Conservation (phyloP, 305 asterid species). For the Rubia peregrina region DNA sequence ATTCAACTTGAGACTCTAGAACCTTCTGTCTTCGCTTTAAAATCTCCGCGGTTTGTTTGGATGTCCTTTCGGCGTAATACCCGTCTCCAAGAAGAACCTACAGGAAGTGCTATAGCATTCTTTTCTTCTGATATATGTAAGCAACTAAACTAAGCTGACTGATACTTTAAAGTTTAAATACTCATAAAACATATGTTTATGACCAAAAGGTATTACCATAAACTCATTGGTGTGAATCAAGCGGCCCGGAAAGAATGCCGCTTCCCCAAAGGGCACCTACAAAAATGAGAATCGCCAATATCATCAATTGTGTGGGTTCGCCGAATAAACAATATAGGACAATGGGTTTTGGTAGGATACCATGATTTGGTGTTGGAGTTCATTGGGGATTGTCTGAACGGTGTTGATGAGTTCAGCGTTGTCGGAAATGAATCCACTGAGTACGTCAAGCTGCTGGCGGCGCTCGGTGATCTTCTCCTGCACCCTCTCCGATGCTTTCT, state of each 20-base stretch:
- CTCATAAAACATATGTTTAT: neutral
- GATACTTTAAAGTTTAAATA: too few species aligned
- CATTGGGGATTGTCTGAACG: constrained; percentile 67
- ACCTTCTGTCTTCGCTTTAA: constrained; percentile 65
- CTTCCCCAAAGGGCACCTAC: constrained; percentile 88
- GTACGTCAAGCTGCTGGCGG: constrained; percentile 44
- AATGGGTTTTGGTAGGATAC: constrained; percentile 18
- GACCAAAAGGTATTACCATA: constrained; percentile 35
- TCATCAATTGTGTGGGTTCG: neutral
- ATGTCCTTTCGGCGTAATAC: constrained; percentile 73
- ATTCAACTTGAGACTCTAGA: constrained; percentile 59
- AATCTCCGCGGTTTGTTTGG: constrained; percentile 78
- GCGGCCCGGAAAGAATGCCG: constrained; percentile 84
- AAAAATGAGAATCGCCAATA: neutral
- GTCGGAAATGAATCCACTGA: constrained; percentile 47
- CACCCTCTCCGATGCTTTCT: constrained; percentile 64
- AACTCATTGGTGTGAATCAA: constrained; percentile 86
- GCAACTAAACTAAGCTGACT: too few species aligned
- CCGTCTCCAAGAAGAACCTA: constrained; percentile 89
- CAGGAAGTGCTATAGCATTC: constrained; percentile 8
- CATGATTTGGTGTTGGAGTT: constrained; percentile 78
- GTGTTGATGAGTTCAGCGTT: constrained; percentile 57
- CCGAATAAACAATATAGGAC: neutral
- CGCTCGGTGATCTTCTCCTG: constrained; percentile 49
- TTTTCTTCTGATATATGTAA: neutral